A percentile compares a stretch with the other conserved stretches of the same genome.
phyloP scores from a whole-genome alignment of 2,329 filamentous ascomycete genomes.

The Pseudogymnoascus sp. region DNA sequence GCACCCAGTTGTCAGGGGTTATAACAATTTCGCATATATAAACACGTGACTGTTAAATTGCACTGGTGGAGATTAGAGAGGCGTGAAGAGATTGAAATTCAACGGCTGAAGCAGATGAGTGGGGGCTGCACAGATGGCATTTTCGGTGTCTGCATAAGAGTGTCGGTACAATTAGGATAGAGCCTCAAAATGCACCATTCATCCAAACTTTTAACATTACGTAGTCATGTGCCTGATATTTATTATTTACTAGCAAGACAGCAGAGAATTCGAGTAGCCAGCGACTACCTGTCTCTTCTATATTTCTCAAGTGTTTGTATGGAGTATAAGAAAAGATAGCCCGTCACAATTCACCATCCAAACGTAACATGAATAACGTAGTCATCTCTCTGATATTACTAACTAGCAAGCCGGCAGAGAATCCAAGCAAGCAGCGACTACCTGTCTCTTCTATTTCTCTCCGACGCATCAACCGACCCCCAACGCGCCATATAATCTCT shows the following conservation, averaged over 20 bases:
- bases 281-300: too few relatives aligned
- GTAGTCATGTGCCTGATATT: too few relatives aligned
- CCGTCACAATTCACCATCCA: neutral
- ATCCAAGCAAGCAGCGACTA: constrained; percentile 5
- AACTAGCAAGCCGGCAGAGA: constrained; percentile 5
- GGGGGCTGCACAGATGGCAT: neutral
- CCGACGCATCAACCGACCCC: neutral
- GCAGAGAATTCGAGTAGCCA: too few relatives aligned
- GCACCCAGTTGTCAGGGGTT: neutral
- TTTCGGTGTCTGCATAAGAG: neutral
- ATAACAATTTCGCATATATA: neutral
- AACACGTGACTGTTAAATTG: constrained; percentile 6
- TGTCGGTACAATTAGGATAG: too few relatives aligned
- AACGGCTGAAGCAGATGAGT: neutral
- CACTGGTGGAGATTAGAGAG: neutral
- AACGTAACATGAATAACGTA: neutral
- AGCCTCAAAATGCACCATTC: too few relatives aligned
- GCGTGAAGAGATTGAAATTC: neutral
- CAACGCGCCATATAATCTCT: neutral
- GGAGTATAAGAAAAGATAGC: too few relatives aligned
- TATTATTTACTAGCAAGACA: too few relatives aligned
- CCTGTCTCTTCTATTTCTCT: neutral
- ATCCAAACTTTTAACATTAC: too few relatives aligned
- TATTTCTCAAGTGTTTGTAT: too few relatives aligned
- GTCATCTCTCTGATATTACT: constrained; percentile 6